Evolutionary conservation across 2,329 filamentous ascomycete species (phyloP).

Genomic region (Ceratocystis colombiana): DNA sequence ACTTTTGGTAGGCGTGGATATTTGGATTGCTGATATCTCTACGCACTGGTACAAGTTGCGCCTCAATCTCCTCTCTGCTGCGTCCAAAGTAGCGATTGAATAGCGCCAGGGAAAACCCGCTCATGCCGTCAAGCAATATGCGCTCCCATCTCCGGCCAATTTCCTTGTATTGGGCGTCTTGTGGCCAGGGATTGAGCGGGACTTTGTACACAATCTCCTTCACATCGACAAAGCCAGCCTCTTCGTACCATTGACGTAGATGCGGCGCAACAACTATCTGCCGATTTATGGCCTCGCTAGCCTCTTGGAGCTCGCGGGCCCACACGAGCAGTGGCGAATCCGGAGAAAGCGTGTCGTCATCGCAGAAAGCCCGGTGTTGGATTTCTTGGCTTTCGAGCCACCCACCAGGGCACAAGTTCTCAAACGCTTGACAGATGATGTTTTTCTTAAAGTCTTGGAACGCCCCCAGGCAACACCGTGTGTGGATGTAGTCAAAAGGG

Average conservation of each 20-base stretch:
- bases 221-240: constrained; percentile 47
- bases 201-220: constrained; percentile 44
- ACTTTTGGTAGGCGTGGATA: constrained; percentile 41
- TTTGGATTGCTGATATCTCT: constrained; percentile 38
- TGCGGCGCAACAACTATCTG: constrained; percentile 33
- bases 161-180: constrained; percentile 37
- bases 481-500: constrained; percentile 47
- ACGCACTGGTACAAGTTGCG: constrained; percentile 42
- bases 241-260: constrained; percentile 35
- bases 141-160: constrained; percentile 40
- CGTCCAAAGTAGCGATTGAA: constrained; percentile 36
- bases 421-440: constrained; percentile 44
- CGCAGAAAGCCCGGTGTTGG: constrained; percentile 34
- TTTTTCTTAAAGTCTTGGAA: constrained; percentile 41
- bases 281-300: constrained; percentile 34
- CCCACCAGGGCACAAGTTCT: constrained; percentile 42
- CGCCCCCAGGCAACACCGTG: constrained; percentile 41
- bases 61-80: constrained; percentile 42
- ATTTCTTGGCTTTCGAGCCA: constrained; percentile 47
- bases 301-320: constrained; percentile 35
- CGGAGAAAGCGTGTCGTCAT: constrained; percentile 38
- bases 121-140: constrained; percentile 38
- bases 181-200: constrained; percentile 47
- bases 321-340: constrained; percentile 36
- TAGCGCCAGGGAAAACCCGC: constrained; percentile 37